Evolutionary conservation across 192 early-diverging fungal genomes (phyloP).

Genomic region (Gaertneriomyces sp.): DNA sequence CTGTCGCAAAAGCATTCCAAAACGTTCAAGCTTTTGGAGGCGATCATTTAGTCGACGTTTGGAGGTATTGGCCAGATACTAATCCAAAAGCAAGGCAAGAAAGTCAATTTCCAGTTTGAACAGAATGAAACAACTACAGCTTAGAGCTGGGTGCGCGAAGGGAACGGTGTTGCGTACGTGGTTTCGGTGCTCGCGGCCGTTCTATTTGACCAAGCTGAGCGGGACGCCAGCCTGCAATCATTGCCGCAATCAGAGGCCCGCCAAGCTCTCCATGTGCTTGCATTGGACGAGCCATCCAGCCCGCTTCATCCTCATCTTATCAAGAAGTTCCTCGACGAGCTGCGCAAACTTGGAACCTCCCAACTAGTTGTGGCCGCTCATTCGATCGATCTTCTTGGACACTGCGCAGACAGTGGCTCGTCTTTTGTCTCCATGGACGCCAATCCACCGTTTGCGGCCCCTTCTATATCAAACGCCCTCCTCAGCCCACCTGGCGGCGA

Average conservation of each 20-base stretch:
- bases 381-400: background rate
- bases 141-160: conserved; percentile 3
- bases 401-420: no score
- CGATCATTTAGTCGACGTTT: background rate
- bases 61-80: background rate
- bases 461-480: no score
- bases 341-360: background rate
- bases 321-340: background rate
- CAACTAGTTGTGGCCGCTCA: conserved; percentile 1
- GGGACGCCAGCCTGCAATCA: background rate
- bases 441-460: no score
- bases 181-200: conserved; percentile 8
- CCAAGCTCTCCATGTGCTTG: background rate
- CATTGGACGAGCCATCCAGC: background rate
- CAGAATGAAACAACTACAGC: background rate
- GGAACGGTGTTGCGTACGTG: conserved; percentile 7
- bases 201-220: conserved; percentile 4
- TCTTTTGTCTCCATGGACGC: no score
- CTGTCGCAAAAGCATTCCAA: background rate
- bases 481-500: no score
- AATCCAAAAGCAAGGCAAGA: background rate
- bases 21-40: background rate
- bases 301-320: conserved; percentile 1
- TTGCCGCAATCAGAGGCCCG: background rate
- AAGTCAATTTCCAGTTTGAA: background rate